phyloP scores from a whole-genome alignment of 495 filamentous ascomycete species.

The Tuber aestivum region DNA sequence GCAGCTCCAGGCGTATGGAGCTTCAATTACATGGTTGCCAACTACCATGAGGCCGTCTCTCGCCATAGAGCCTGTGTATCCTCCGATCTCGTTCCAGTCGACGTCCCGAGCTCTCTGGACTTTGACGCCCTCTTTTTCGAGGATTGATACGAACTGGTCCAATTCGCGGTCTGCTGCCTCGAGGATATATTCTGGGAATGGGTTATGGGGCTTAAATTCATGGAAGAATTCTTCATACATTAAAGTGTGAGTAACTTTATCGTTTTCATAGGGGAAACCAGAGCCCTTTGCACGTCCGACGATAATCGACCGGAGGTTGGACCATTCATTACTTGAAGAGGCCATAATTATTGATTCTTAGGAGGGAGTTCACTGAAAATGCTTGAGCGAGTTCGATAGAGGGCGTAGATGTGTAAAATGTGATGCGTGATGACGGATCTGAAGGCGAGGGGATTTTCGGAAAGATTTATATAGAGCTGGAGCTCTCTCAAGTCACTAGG shows the following conservation, averaged over 20 bases:
- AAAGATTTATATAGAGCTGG: not conserved
- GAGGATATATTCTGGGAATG: slow-evolving; percentile 1
- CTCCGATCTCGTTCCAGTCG: slow-evolving; percentile 1
- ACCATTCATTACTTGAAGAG: not conserved
- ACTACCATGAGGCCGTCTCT: not conserved
- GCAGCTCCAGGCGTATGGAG: not conserved
- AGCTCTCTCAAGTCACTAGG: not conserved
- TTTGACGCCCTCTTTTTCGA: not conserved
- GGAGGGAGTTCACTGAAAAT: not conserved
- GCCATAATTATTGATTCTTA: not conserved
- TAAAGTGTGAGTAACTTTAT: not conserved
- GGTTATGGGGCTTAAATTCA: not conserved
- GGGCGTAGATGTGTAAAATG: not conserved
- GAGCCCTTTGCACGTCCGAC: not conserved
- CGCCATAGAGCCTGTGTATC: not conserved
- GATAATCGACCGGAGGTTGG: not conserved
- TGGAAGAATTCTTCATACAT: not conserved
- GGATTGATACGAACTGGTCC: not conserved
- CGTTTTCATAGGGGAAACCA: not conserved
- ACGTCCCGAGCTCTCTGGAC: not conserved
- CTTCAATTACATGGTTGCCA: not conserved
- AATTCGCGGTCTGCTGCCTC: slow-evolving; percentile 1
- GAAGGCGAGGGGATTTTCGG: not conserved
- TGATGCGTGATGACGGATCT: not conserved
- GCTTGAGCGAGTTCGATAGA: not conserved